Evolutionary conservation across 2,329 filamentous ascomycete genomes (phyloP).

Genomic region (Blastomyces percursus): DNA sequence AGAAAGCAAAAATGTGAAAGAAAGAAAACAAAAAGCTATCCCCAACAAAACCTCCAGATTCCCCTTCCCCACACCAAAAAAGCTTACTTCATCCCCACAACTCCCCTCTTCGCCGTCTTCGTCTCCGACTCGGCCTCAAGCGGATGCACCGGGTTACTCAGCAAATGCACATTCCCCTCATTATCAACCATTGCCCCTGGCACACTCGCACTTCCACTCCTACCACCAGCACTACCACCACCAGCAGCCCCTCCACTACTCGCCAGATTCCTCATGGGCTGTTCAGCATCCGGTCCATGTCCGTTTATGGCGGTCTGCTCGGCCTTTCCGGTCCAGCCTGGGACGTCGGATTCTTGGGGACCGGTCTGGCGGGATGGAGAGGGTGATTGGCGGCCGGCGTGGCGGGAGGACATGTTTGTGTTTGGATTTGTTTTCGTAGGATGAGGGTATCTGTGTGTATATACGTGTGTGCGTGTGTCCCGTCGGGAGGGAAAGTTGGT

Average conservation of each 20-base stretch:
- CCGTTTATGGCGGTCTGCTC: constrained; percentile 19
- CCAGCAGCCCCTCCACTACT: constrained; percentile 17
- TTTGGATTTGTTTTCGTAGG: neutral
- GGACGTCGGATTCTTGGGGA: constrained; percentile 50
- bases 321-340: constrained; percentile 23
- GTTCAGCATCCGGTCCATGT: neutral
- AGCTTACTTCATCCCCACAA: constrained; percentile 1
- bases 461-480: too few relatives aligned
- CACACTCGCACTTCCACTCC: neutral
- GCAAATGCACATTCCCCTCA: constrained; percentile 16
- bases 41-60: too few relatives aligned
- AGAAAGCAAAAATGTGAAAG: neutral
- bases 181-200: constrained; percentile 14
- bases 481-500: too few relatives aligned
- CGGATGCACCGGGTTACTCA: constrained; percentile 34
- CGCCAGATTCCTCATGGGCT: constrained; percentile 35
- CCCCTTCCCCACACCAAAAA: neutral
- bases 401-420: constrained; percentile 52
- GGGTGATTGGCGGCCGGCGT: constrained; percentile 65
- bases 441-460: too few relatives aligned
- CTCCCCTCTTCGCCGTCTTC: constrained; percentile 25
- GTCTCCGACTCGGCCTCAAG: constrained; percentile 25
- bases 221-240: too few relatives aligned
- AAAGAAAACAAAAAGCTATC: neutral
- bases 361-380: constrained; percentile 57